phyloP scores from a whole-genome alignment of 768 basidiomycete genomes.

The Collybia nuda region DNA sequence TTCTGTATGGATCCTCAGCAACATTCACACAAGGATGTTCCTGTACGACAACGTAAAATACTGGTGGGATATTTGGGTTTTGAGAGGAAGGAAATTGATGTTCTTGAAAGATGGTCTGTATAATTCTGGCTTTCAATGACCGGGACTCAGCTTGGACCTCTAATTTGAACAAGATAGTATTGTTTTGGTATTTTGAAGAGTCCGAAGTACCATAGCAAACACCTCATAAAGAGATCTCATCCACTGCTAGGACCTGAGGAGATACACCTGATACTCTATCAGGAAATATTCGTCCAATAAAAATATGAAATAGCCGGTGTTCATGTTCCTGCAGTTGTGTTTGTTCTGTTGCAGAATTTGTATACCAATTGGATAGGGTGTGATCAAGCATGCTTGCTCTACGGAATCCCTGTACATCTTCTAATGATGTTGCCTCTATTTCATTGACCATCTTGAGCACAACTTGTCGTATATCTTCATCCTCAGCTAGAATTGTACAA shows the following conservation, averaged over 20 bases:
- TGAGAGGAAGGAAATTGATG: slow-evolving; percentile 4
- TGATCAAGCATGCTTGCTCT: slow-evolving; percentile 7
- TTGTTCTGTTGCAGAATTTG: background rate
- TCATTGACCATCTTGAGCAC: slow-evolving; percentile 5
- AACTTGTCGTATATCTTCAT: background rate
- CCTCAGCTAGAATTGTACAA: slow-evolving; percentile 9
- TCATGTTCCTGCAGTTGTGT: background rate
- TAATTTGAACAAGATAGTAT: slow-evolving; percentile 10
- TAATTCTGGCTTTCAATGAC: background rate
- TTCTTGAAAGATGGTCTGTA: background rate
- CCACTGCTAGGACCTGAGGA: background rate
- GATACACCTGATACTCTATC: background rate
- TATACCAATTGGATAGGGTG: background rate
- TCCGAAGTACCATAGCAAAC: slow-evolving; percentile 8
- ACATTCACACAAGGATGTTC: background rate
- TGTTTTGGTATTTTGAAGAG: slow-evolving; percentile 8
- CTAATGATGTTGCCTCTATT: slow-evolving; percentile 8
- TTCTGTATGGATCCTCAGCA: slow-evolving; percentile 9
- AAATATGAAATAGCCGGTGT: background rate
- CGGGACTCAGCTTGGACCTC: too few relatives aligned
- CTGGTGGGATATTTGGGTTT: background rate
- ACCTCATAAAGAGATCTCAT: slow-evolving; percentile 5
- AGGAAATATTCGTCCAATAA: background rate
- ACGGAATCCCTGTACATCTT: slow-evolving; percentile 14
- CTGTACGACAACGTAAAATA: slow-evolving; percentile 6